Conservation (phyloP, 768 basidiomycete species). For the Lyophyllum decastes region DNA sequence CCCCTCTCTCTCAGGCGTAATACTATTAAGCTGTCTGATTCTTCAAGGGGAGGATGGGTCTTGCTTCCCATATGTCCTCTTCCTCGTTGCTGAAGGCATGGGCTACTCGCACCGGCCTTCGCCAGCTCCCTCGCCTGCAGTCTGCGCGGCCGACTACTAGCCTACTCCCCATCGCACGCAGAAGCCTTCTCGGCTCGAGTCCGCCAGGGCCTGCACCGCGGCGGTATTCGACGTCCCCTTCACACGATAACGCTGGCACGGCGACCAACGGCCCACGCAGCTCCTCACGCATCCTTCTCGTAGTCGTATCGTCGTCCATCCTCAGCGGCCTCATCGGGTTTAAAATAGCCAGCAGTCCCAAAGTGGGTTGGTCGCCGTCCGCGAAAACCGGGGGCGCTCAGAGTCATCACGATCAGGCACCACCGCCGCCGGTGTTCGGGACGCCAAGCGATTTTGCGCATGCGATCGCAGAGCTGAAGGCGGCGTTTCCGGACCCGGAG, state of each 20-base stretch:
- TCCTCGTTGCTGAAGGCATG: slow-evolving; percentile 5
- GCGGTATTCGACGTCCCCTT: neutral
- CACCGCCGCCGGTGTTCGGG: slow-evolving; percentile 42
- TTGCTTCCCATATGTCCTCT: no score
- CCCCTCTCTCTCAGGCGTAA: neutral
- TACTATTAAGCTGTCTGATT: neutral
- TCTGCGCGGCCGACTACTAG: neutral
- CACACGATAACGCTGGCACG: neutral
- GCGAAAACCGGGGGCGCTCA: neutral
- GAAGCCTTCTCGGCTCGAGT: neutral
- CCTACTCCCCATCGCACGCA: neutral
- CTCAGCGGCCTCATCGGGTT: slow-evolving; percentile 18
- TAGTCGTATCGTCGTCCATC: slow-evolving; percentile 11
- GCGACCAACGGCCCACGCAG: neutral
- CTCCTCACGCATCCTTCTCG: neutral
- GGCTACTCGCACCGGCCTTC: neutral
- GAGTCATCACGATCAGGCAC: slow-evolving; percentile 6
- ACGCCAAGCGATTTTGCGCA: slow-evolving; percentile 50
- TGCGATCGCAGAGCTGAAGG: slow-evolving; percentile 52
- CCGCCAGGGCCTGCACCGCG: neutral
- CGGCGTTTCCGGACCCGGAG: slow-evolving; percentile 35
- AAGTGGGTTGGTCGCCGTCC: neutral
- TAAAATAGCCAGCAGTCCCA: slow-evolving; percentile 5
- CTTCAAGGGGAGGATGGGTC: no score
- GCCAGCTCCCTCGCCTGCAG: neutral